Evolutionary conservation across 306 rosid species (phyloP).

Genomic region (Biancaea sappan): DNA sequence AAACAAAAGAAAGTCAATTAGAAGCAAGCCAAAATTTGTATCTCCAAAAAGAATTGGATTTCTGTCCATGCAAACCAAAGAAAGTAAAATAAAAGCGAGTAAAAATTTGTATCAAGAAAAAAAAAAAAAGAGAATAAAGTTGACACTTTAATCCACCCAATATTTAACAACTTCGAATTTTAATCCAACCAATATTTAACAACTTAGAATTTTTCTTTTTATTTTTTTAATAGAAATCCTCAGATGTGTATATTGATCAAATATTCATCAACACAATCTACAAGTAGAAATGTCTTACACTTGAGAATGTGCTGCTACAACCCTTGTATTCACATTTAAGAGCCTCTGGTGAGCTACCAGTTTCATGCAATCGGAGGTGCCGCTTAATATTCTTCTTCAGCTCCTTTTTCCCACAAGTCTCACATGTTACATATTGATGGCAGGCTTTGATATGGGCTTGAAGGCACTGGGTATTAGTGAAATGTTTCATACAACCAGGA

Average conservation of each 20-base stretch:
- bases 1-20: neutral
- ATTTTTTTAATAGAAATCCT: too few relatives aligned
- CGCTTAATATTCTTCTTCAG: constrained; percentile 59
- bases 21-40: neutral
- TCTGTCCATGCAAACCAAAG: neutral
- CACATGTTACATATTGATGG: constrained; percentile 52
- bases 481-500: constrained; percentile 56
- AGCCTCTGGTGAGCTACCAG: constrained; percentile 8
- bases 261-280: too few relatives aligned
- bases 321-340: constrained; percentile 47
- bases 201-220: too few relatives aligned
- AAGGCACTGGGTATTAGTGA: constrained; percentile 52
- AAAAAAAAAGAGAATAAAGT: too few relatives aligned
- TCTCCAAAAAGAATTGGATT: neutral
- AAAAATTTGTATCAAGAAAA: too few relatives aligned
- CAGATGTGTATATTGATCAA: too few relatives aligned
- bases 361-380: constrained; percentile 52
- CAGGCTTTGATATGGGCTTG: constrained; percentile 48
- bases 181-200: neutral
- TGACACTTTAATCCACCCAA: too few relatives aligned
- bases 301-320: constrained; percentile 47
- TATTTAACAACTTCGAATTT: neutral
- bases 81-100: neutral
- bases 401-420: constrained; percentile 50
- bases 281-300: constrained; percentile 39